These are phyloP conservation scores for Terfezia boudieri DNA, from an alignment of 495 filamentous ascomycete genomes.

Conservation along the genomic window DNA sequence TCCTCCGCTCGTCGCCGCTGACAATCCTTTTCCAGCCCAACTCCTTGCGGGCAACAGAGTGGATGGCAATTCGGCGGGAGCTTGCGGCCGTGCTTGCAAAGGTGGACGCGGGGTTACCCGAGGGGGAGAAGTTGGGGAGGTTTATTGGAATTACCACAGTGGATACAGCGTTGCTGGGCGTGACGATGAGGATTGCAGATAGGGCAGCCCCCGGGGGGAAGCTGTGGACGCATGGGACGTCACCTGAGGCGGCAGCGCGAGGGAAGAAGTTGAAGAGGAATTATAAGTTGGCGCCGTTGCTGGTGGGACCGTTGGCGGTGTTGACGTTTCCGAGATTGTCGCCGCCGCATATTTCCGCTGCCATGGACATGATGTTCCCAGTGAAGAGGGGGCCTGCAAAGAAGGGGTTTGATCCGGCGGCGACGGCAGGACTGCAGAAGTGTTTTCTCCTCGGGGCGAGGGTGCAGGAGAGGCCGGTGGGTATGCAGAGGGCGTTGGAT, in stretches of 20 bases:
- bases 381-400: conserved; percentile 49
- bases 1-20: conserved; percentile 70
- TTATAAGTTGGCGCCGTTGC: conserved; percentile 40
- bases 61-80: conserved; percentile 69
- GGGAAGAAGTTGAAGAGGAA: conserved; percentile 19
- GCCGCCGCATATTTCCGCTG: conserved; percentile 58
- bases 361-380: conserved; percentile 61
- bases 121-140: conserved; percentile 20
- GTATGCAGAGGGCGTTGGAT: conserved; percentile 62
- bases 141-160: conserved; percentile 56
- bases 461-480: conserved; percentile 11
- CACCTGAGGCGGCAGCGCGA: conserved; percentile 16
- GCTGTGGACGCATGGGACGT: conserved; percentile 15
- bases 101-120: conserved; percentile 19
- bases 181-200: conserved; percentile 65
- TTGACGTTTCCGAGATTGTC: conserved; percentile 65
- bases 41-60: conserved; percentile 74
- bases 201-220: conserved; percentile 21
- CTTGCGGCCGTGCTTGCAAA: conserved; percentile 43
- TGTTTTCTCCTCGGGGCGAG: conserved; percentile 66
- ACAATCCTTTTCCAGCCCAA: conserved; percentile 94
- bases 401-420: conserved; percentile 52
- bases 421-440: conserved; percentile 67
- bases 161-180: conserved; percentile 69
- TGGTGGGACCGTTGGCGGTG: conserved; percentile 57